Evolutionary conservation across 306 rosid species (phyloP).

Genomic region (Rubus idaeus): DNA sequence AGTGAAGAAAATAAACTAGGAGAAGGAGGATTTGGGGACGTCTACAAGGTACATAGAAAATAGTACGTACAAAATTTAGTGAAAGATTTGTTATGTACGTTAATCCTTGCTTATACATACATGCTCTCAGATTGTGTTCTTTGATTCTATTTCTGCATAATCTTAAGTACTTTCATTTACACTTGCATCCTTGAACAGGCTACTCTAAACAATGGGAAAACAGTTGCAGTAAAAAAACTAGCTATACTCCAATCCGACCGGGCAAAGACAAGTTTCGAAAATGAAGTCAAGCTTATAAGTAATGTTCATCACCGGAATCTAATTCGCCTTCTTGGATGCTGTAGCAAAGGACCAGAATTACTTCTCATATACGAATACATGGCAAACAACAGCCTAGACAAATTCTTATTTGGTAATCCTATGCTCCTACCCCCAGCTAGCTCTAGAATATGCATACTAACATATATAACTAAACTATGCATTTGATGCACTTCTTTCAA

Average conservation of each 20-base stretch:
- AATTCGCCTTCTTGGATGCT: slow-evolving; percentile 69
- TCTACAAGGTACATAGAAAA: slow-evolving; percentile 51
- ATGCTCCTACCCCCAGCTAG: neutral
- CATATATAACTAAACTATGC: neutral
- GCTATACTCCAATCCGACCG: slow-evolving; percentile 39
- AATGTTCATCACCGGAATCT: slow-evolving; percentile 74
- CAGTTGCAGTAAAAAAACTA: slow-evolving; percentile 68
- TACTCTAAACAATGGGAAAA: slow-evolving; percentile 58
- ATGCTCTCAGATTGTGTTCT: neutral
- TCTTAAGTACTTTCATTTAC: neutral
- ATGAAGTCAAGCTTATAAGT: slow-evolving; percentile 70
- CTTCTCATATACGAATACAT: slow-evolving; percentile 74
- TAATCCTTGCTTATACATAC: neutral
- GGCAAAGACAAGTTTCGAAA: slow-evolving; percentile 51
- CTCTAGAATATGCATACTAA: neutral
- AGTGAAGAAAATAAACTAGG: slow-evolving; percentile 61
- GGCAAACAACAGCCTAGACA: slow-evolving; percentile 61
- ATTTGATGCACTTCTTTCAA: neutral
- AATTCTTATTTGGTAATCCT: slow-evolving; percentile 62
- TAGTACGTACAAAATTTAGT: neutral
- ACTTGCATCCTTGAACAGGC: slow-evolving; percentile 42
- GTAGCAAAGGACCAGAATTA: slow-evolving; percentile 56
- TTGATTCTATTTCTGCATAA: neutral
- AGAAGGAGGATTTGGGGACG: slow-evolving; percentile 76
- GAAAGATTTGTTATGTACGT: neutral